These are phyloP conservation scores for Colletotrichum trifolii DNA, from an alignment of 2,329 filamentous ascomycete species.

Conservation along the genomic window DNA sequence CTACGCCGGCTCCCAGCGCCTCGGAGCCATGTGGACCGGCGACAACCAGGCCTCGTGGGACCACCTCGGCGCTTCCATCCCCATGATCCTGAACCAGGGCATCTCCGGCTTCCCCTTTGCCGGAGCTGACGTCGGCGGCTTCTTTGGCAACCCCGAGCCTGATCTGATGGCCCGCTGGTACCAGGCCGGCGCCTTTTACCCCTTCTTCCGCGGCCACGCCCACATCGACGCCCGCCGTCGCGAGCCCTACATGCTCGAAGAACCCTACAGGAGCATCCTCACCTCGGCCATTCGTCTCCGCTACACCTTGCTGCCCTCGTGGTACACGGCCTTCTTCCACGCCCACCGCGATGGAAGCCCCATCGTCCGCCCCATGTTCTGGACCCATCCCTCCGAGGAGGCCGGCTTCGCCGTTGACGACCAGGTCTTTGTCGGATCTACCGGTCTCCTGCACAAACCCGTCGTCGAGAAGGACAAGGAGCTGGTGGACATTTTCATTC, in stretches of 20 bases:
- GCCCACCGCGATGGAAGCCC: constrained; percentile 85
- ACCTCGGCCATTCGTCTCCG: constrained; percentile 88
- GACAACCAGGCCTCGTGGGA: constrained; percentile 96
- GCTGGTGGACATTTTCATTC: constrained; percentile 83
- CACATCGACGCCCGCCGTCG: constrained; percentile 96
- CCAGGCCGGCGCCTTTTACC: constrained; percentile 95
- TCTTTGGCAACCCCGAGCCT: constrained; percentile 96
- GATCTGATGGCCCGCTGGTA: constrained; percentile 96
- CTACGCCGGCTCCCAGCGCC: constrained; percentile 88
- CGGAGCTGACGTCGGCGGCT: constrained; percentile 95
- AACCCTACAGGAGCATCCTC: constrained; percentile 88
- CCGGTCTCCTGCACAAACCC: constrained; percentile 92
- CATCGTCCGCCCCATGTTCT: constrained; percentile 92
- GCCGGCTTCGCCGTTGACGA: constrained; percentile 89
- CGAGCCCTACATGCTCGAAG: constrained; percentile 89
- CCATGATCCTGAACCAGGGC: constrained; percentile 93
- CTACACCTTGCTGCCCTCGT: constrained; percentile 89
- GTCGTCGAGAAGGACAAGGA: constrained; percentile 81
- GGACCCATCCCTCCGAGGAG: constrained; percentile 88
- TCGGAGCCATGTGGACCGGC: constrained; percentile 98
- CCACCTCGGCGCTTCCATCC: constrained; percentile 87
- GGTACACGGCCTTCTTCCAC: constrained; percentile 97
- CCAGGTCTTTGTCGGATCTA: constrained; percentile 90
- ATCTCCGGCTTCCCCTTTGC: constrained; percentile 94
- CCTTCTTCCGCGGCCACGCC: constrained; percentile 96